Base-by-base conservation (phyloP, 345 rosid species). In the Cardiospermum halicacabum region DNA sequence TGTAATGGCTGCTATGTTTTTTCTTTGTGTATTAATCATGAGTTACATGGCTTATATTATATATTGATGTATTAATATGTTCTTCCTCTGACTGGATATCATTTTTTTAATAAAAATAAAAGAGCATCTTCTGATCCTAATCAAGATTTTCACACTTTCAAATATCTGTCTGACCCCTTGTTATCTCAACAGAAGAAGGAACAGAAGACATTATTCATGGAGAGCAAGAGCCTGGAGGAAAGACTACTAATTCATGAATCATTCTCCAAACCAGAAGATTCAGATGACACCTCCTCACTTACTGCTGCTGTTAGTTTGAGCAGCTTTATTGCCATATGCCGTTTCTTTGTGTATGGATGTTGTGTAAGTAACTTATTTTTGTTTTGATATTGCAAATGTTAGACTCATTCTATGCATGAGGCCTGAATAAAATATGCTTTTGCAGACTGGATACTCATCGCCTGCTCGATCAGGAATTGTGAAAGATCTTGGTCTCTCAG, bases 301-400 rank as follows among this genome's bases (percentile, higher is more conserved):
- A 68, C 65, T 6, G 51, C 24, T 19, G 60, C 62, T 66, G 70
- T 78, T 9, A 42, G 69, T 11, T 65, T 78, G 62, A 69, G 84
- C 81, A 78, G 84, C 30, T 55, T 73, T 19, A 72, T 84, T 21
- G 74, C 85, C 36, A 69, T 79, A 12, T 77, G 73, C 53, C 76
- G 84, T 40, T 71, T 79, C 58, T 77, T 75, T 64, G 60, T 64
- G 45, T 69, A 19, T 65, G 85, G 89, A 5, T 79, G 74, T 27
- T 75, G 79, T 45, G 85, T 81, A 45, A 77, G 78, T 77, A 11
- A 4, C 10, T 65, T 5, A n/a, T 39, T 34, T 9, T n/a, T n/a
- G n/a, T n/a, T n/a, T 13, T 36, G 59, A 26, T 64, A n/a, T 53
- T 28, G 24, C 24, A 34, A 34, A 3, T 34, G 39, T 34, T 7